These are phyloP conservation scores for Beauveria australis DNA, from an alignment of 2,329 filamentous ascomycete species.

Conservation along the genomic window DNA sequence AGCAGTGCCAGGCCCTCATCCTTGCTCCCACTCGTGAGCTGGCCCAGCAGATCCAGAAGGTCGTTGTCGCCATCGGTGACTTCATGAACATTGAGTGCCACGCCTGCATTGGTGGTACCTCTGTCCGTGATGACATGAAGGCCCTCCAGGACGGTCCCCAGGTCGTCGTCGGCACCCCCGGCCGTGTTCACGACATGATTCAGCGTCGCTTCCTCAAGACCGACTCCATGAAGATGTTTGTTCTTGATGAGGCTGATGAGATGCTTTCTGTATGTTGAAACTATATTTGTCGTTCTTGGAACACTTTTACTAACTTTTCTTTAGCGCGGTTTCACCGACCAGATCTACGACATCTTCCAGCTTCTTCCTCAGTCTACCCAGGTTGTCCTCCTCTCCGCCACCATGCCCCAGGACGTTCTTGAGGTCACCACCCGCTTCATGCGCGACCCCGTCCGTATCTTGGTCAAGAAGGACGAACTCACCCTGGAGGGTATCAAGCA, in stretches of 20 bases:
- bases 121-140: conserved; percentile 97
- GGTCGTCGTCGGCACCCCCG: conserved; percentile 94
- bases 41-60: conserved; percentile 99
- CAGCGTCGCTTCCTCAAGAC: conserved; percentile 96
- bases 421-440: conserved; percentile 99
- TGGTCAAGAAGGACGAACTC: conserved; percentile 99
- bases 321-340: conserved; percentile 95
- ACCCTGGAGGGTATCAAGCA: conserved; percentile 99
- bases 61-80: conserved; percentile 96
- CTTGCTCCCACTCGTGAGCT: conserved; percentile 97
- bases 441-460: conserved; percentile 96
- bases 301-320: conserved; percentile 25
- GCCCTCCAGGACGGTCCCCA: conserved; percentile 92
- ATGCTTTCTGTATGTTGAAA: conserved; percentile 73
- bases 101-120: conserved; percentile 97
- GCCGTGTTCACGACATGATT: conserved; percentile 99
- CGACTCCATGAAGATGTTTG: conserved; percentile 99
- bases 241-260: conserved; percentile 98
- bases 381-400: conserved; percentile 95
- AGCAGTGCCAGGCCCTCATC: conserved; percentile 96
- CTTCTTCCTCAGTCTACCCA: conserved; percentile 96
- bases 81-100: conserved; percentile 99
- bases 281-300: neutral
- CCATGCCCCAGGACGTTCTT: conserved; percentile 97
- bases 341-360: conserved; percentile 99